These are phyloP conservation scores for Neofusicoccum umdonicola DNA, from an alignment of 2,329 filamentous ascomycete species.

Conservation along the genomic window DNA sequence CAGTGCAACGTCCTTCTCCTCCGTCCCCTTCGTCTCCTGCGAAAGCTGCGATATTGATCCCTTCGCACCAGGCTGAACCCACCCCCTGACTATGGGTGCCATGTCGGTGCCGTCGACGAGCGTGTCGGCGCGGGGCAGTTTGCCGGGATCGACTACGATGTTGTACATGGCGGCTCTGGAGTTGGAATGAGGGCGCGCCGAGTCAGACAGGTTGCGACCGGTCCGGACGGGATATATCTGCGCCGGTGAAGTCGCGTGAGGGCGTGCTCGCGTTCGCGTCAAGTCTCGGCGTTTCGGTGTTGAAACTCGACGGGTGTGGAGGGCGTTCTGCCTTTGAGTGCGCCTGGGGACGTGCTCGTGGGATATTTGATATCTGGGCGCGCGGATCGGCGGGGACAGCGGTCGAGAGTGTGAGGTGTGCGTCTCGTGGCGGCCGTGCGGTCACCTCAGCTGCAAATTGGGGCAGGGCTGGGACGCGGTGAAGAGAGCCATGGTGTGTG, in stretches of 20 bases:
- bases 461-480: constrained; percentile 4
- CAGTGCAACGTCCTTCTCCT: constrained; percentile 5
- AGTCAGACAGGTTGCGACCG: neutral
- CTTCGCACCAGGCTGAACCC: neutral
- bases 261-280: neutral
- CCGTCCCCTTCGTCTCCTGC: constrained; percentile 11
- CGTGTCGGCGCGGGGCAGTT: neutral
- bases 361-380: neutral
- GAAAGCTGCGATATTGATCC: neutral
- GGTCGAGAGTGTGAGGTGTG: neutral
- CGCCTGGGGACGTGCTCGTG: neutral
- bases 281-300: neutral
- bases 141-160: neutral
- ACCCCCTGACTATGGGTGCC: constrained; percentile 3
- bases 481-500: constrained; percentile 6
- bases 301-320: neutral
- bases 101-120: constrained; percentile 1
- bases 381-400: neutral
- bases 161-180: neutral
- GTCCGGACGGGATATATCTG: neutral
- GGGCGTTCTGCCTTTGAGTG: neutral
- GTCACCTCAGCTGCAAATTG: constrained; percentile 11
- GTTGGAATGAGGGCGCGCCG: neutral
- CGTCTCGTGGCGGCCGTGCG: neutral
- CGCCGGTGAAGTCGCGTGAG: neutral